Percentiles rank a stretch among this genome's conserved stretches.
Conservation (phyloP, 2,329 filamentous ascomycete genomes). For the Didymella exigua region DNA sequence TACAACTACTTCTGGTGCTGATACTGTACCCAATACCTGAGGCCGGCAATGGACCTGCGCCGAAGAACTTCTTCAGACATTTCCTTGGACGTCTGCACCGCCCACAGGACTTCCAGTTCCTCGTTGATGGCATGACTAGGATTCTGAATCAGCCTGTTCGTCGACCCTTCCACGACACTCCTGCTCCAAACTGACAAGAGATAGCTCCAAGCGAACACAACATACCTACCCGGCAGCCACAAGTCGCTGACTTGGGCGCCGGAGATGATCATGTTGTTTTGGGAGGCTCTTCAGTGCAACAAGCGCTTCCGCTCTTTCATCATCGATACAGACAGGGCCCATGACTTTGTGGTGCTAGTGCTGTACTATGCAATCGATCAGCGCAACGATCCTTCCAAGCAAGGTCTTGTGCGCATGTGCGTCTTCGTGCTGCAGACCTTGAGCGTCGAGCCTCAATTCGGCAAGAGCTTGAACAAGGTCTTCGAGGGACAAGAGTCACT, state of each 20-base stretch:
- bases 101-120: constrained; percentile 96
- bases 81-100: constrained; percentile 89
- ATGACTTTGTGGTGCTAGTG: constrained; percentile 89
- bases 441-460: constrained; percentile 91
- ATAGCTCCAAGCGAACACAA: constrained; percentile 79
- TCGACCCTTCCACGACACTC: background rate
- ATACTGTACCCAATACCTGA: constrained; percentile 89
- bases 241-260: constrained; percentile 83
- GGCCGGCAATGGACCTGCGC: constrained; percentile 64
- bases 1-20: constrained; percentile 86
- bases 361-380: constrained; percentile 93
- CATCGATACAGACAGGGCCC: constrained; percentile 89
- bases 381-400: constrained; percentile 82
- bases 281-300: constrained; percentile 97
- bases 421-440: constrained; percentile 95
- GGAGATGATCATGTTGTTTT: constrained; percentile 96
- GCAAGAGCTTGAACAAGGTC: constrained; percentile 82
- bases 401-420: constrained; percentile 94
- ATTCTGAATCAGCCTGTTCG: constrained; percentile 82
- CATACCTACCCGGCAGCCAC: constrained; percentile 86
- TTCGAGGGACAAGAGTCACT: constrained; percentile 90
- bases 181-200: constrained; percentile 26
- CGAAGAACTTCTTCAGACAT: constrained; percentile 93
- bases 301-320: constrained; percentile 96
- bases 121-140: constrained; percentile 91